Base-by-base conservation (phyloP, 345 rosid species). In the Microcos paniculata region DNA sequence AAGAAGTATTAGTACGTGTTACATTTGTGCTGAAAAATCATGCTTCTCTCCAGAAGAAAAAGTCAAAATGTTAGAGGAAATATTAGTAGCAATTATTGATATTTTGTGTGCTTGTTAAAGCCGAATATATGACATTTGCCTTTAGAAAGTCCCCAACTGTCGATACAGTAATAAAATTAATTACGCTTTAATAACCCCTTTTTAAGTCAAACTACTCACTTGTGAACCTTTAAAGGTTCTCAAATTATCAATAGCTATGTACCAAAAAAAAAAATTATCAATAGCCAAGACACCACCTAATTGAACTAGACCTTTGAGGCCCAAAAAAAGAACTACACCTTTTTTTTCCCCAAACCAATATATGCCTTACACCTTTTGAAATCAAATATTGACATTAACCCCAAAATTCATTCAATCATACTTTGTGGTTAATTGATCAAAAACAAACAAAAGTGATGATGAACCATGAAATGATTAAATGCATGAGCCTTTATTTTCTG, bases 401-500 rank as follows among this genome's bases (percentile, higher is more conserved):
- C 14, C 21, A 35, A 35, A 35, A 9, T 21, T 55, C 23, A 26
- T 5, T 59, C 63, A 28, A 59, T 59, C 38, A 59, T 28, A 5
- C n/a, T 26, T 28, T 1, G 8, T 28, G 28, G n/a, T 59, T n/a
- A 59, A 19, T 28, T 28, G 38, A 59, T 14, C 14, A 28, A 13
- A 28, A 28, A 28, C 21, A 26, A 45, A 67, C 56, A 46, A 46
- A 46, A 2, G 1, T 9, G 9, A 42, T 42, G 45, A 46, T 67
- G 6, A 45, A 28, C 4, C 24, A 48, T 18, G 35, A 59, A n/a
- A 59, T 14, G 42, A 64, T 68, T 23, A 28, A 28, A 46, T 48
- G 30, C 57, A 68, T 28, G 42, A 16, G 72, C 15, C 40, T 68
- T 68, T 68, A 26, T 26, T 67, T 46, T 46, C 38, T 68, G 56